phyloP scores from a whole-genome alignment of 352 stramenopile genomes.

The Phytopythium ostracodes region DNA sequence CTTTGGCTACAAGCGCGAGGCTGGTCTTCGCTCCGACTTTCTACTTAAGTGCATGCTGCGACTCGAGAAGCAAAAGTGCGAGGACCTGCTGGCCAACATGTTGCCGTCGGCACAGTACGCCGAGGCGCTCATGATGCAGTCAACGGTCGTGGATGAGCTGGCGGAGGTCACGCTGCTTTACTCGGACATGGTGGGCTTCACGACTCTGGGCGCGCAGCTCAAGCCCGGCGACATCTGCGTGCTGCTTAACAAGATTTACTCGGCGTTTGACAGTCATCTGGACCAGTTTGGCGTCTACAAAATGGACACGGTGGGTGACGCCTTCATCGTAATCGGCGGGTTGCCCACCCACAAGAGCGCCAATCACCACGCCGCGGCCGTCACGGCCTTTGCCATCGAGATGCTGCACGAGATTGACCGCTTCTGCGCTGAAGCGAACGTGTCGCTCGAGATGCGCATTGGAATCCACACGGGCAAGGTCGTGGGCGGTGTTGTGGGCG shows the following conservation, averaged over 20 bases:
- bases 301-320: constrained; percentile 84
- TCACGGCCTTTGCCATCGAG: constrained; percentile 76
- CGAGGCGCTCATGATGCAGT: constrained; percentile 62
- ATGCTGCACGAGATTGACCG: constrained; percentile 84
- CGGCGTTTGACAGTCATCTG: constrained; percentile 76
- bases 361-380: constrained; percentile 65
- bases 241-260: constrained; percentile 83
- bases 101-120: constrained; percentile 72
- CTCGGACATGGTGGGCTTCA: constrained; percentile 87
- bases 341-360: constrained; percentile 68
- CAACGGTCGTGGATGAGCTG: constrained; percentile 77
- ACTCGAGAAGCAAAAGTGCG: constrained; percentile 75
- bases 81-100: constrained; percentile 85
- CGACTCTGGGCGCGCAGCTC: constrained; percentile 50
- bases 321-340: constrained; percentile 80
- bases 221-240: constrained; percentile 65
- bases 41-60: constrained; percentile 76
- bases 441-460: constrained; percentile 83
- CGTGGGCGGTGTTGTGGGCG: constrained; percentile 77
- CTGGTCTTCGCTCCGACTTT: constrained; percentile 67
- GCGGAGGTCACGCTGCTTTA: constrained; percentile 83
- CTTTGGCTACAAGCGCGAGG: constrained; percentile 62
- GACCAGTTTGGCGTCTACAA: constrained; percentile 83
- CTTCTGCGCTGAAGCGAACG: constrained; percentile 60
- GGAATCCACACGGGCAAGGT: constrained; percentile 82